Base-by-base conservation (phyloP, 1,284 basidiomycete genomes). In the Grifola frondosa region DNA sequence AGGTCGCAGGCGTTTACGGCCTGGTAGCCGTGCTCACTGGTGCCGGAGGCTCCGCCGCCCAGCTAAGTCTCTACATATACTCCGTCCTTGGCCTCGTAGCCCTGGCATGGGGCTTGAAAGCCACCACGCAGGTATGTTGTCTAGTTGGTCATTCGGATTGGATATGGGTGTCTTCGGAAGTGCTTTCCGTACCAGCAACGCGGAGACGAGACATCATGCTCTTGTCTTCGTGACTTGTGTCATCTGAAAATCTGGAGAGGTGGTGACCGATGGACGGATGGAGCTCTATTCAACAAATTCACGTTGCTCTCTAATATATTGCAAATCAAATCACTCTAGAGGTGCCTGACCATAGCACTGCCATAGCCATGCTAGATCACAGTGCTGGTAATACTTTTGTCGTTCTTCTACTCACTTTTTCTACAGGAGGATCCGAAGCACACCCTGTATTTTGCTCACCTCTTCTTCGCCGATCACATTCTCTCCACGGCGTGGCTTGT, bases 1-100 rank as follows among this genome's bases (percentile, higher is more conserved):
- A 99, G 71, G 95, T 95, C 40, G 96, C 96, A 12, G 96, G 96
- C 44, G 80, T 98, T 13, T 99, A 97, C 64, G 96, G 96, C 40
- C 81, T 99, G 52, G 85, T 99, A 39, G 93, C 94, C 12, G 78
- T 96, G 50, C 73, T 96, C 53, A 88, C 84, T 2, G 86, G 91
- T 33, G 81, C 84, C 37, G 91, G 91, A 28, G 93, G 92, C 17
- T 87, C 91, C 7, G 86, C 94, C 54, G 82, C 89, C 1, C 96
- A 99, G 68, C 75, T 97, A 46, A 87, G 82, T 64, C 78, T 94
- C 60, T 99, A 99, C 67, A 74, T 94, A 28, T 99, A 99, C 71
- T 97, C 92, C 10, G 84, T 89, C 40, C 66, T 86, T 13, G 91
- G 85, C 21, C 81, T 99, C 39, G 75, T 85, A 20, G 86, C 84